phyloP scores from a whole-genome alignment of 305 asterid genomes.

The Fraxinus dipetala region DNA sequence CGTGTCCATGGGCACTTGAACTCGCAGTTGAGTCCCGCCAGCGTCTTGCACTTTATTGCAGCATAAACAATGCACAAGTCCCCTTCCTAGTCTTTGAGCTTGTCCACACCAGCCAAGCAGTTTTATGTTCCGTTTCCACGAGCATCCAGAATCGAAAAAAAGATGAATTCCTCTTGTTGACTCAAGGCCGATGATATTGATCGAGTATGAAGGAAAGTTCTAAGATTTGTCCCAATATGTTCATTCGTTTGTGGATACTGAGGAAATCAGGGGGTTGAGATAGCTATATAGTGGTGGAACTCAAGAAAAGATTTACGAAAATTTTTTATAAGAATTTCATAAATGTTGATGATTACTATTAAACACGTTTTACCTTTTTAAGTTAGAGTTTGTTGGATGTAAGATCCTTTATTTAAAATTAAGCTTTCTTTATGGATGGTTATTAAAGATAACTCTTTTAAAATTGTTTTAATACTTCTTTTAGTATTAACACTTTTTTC shows the following conservation, averaged over 20 bases:
- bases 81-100: not conserved
- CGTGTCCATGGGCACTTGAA: not conserved
- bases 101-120: not conserved
- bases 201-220: not conserved
- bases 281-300: not conserved
- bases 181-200: not conserved
- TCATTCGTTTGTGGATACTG: not conserved
- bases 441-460: not conserved
- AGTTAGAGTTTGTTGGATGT: not conserved
- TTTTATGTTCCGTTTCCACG: not conserved
- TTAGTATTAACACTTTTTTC: not conserved
- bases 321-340: not conserved
- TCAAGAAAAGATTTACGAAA: not conserved
- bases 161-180: not conserved
- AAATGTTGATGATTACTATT: not conserved
- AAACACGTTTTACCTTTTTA: not conserved
- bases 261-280: not conserved
- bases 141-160: not conserved
- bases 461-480: not conserved
- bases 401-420: not conserved
- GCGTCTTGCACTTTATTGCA: not conserved
- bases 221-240: no score
- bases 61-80: not conserved
- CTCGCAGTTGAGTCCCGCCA: not conserved
- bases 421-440: not conserved